A percentile compares a stretch with the other conserved stretches of the same genome.
Evolutionary conservation across 345 rosid species (phyloP).

Genomic region (Citrus glauca): DNA sequence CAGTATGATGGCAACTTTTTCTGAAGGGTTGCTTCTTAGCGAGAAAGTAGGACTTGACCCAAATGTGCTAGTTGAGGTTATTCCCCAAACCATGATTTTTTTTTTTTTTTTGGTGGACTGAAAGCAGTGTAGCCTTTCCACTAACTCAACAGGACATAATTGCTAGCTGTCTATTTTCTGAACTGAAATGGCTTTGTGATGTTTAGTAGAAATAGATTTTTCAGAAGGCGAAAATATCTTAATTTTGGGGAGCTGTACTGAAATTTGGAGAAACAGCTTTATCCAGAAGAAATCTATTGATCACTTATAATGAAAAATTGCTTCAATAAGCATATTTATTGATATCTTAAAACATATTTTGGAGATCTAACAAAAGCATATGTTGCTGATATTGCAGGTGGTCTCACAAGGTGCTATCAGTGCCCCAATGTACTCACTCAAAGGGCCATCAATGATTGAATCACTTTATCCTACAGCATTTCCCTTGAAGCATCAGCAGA

Average conservation of each 20-base stretch:
- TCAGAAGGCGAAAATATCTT: neutral
- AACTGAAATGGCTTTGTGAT: neutral
- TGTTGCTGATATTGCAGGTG: slow-evolving; percentile 44
- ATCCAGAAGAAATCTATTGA: neutral
- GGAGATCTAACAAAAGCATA: neutral
- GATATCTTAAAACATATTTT: neutral
- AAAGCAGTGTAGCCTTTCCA: neutral
- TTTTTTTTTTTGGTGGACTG: slow-evolving; percentile 5
- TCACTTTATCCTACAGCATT: slow-evolving; percentile 80
- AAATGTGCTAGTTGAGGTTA: slow-evolving; percentile 60
- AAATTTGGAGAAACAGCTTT: neutral
- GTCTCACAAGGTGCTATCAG: slow-evolving; percentile 87
- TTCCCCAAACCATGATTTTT: neutral
- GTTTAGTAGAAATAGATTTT: neutral
- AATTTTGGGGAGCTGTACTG: neutral
- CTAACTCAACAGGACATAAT: neutral
- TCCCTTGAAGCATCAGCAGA: slow-evolving; percentile 93
- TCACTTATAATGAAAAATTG: neutral
- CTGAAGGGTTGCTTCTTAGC: slow-evolving; percentile 81
- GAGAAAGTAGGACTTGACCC: slow-evolving; percentile 93
- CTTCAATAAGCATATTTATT: neutral
- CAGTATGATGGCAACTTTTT: slow-evolving; percentile 96
- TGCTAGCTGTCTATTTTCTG: neutral
- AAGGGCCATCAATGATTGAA: slow-evolving; percentile 86
- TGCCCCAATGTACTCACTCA: slow-evolving; percentile 82